phyloP scores from a whole-genome alignment of 495 filamentous ascomycete genomes.

The Aspergillus panamensis region DNA sequence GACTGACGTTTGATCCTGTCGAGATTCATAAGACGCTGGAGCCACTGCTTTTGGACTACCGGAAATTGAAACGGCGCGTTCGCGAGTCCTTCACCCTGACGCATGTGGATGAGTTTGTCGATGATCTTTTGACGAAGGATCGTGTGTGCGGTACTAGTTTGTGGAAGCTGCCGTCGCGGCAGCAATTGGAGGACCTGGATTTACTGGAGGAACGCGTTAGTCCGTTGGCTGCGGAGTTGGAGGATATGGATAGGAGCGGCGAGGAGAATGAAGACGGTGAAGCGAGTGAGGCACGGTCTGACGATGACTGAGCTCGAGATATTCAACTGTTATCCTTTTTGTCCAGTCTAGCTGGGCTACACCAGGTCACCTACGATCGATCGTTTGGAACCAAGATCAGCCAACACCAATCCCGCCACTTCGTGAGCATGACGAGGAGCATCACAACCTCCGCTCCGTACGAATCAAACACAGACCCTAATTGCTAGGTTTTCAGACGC shows the following conservation, averaged over 20 bases:
- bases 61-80: slow-evolving; percentile 75
- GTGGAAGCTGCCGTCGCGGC: slow-evolving; percentile 82
- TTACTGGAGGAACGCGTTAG: slow-evolving; percentile 81
- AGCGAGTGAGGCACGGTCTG: slow-evolving; percentile 21
- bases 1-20: slow-evolving; percentile 80
- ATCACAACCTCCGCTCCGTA: not conserved
- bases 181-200: slow-evolving; percentile 85
- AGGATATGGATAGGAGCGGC: slow-evolving; percentile 71
- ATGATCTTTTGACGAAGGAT: slow-evolving; percentile 85
- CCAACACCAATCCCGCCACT: no score
- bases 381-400: no score
- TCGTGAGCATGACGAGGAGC: no score
- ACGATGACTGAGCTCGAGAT: slow-evolving; percentile 28
- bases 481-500: not conserved
- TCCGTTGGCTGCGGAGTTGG: slow-evolving; percentile 75
- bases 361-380: no score
- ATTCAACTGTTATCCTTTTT: no score
- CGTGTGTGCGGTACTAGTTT: slow-evolving; percentile 87
- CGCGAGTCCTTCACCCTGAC: slow-evolving; percentile 69
- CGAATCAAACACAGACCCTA: not conserved
- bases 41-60: slow-evolving; percentile 73
- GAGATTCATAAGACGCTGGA: slow-evolving; percentile 80
- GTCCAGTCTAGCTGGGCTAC: no score
- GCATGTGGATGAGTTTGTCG: slow-evolving; percentile 89
- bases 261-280: slow-evolving; percentile 37